Base-by-base conservation (phyloP, 306 rosid genomes). In the Vigna radiata region DNA sequence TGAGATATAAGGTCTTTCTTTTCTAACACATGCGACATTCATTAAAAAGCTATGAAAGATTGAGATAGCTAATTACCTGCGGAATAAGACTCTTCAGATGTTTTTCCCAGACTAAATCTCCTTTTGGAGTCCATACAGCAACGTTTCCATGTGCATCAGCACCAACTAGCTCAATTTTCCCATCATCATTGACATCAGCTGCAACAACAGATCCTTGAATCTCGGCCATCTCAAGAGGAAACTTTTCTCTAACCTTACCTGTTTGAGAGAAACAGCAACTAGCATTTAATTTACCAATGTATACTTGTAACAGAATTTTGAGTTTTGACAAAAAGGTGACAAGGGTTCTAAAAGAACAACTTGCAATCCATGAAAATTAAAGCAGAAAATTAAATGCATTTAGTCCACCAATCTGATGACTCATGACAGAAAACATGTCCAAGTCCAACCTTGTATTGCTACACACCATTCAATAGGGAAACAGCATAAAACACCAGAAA, bases 221-320 rank as follows among this genome's bases (percentile, higher is more conserved):
- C 86, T 95, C 97, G 37, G 97, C 99, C 97, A 95, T 95, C 86
- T 95, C 92, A 84, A 92, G 99, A 62, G 99, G 99, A 81, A 95
- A 95, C 63, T 95, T 95, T 52, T 86, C 87, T 88, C 97, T 92
- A 53, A 89, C 86, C 87, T 92, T 90, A 65, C 99, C 99, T 95
- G 83, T 77, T 82, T 78, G 82, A 70, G 75, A 55, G 72, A 72
- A 77, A 56, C 23, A 83, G 68, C 60, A 73, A 50, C 76, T 56
- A 85, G 68, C 48, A 52, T 44, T 56, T 44, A 64, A 52, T 17
- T 7, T 4, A 70, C 18, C 77, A 69, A 61, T 19, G 53, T 31
- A 52, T 49, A 23, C 25, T 69, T 6, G 49, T 31, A 70, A 13
- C 50, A 27, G 67, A 74, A 81, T 47, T 36, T 15, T 25, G 1